A percentile compares a stretch with the other conserved stretches of the same genome.
Conservation (phyloP, 495 filamentous ascomycete species). For the Penicillium waksmanii region DNA sequence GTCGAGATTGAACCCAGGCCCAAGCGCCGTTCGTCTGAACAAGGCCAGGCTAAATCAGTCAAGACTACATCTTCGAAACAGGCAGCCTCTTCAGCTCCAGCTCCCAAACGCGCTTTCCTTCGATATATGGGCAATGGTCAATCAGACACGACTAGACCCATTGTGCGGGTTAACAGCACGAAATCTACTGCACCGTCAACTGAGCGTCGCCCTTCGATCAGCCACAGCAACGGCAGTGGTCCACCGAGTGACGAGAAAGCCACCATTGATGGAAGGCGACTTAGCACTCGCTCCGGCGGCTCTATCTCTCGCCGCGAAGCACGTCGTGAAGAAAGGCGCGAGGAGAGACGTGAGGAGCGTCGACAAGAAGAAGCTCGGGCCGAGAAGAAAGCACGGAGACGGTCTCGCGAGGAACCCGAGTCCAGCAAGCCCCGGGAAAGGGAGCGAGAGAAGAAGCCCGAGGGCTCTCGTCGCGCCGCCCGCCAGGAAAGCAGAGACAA, state of each 20-base stretch:
- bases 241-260: constrained; percentile 8
- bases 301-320: constrained; percentile 19
- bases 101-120: constrained; percentile 37
- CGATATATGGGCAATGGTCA: constrained; percentile 46
- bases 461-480: constrained; percentile 27
- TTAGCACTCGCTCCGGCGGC: constrained; percentile 34
- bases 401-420: constrained; percentile 19
- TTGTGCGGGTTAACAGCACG: constrained; percentile 39
- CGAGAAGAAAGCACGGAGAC: constrained; percentile 20
- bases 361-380: constrained; percentile 17
- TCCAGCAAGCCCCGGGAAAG: constrained; percentile 17
- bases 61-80: constrained; percentile 36
- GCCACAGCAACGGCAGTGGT: constrained; percentile 37
- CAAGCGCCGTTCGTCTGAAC: constrained; percentile 32
- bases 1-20: constrained; percentile 13
- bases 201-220: constrained; percentile 36
- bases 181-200: constrained; percentile 35
- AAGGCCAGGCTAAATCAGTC: constrained; percentile 2
- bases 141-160: constrained; percentile 38
- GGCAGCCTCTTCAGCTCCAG: constrained; percentile 27
- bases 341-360: constrained; percentile 15
- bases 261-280: constrained; percentile 34
- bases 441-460: constrained; percentile 26
- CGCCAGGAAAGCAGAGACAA: constrained; percentile 22
- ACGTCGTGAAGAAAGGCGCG: constrained; percentile 13